Conservation (phyloP, 2,329 filamentous ascomycete species). For the Fusarium duplospermum region DNA sequence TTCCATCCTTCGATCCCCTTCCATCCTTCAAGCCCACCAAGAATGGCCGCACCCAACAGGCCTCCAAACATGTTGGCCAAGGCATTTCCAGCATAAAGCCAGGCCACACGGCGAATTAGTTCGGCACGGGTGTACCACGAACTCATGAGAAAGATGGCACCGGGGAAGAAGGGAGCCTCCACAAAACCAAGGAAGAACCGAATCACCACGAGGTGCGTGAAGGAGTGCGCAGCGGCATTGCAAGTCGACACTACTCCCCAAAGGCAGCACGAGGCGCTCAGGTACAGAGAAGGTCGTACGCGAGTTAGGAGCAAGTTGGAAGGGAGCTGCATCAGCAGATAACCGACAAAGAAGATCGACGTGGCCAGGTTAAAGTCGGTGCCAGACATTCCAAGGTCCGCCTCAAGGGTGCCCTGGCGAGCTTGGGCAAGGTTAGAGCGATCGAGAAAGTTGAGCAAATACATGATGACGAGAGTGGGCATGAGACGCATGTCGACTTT, state of each 20-base stretch:
- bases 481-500: constrained; percentile 65
- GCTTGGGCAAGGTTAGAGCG: constrained; percentile 66
- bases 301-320: constrained; percentile 69
- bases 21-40: constrained; percentile 57
- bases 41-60: constrained; percentile 61
- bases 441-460: constrained; percentile 67
- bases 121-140: constrained; percentile 59
- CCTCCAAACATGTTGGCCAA: constrained; percentile 65
- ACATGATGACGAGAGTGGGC: constrained; percentile 66
- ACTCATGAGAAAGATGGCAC: constrained; percentile 59
- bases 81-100: constrained; percentile 68
- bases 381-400: constrained; percentile 64
- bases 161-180: constrained; percentile 65
- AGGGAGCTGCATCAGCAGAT: constrained; percentile 71
- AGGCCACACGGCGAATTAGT: constrained; percentile 68
- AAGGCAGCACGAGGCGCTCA: constrained; percentile 59
- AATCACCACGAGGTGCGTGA: constrained; percentile 56
- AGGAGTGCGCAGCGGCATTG: constrained; percentile 59
- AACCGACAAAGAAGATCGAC: constrained; percentile 71
- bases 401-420: constrained; percentile 63
- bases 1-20: constrained; percentile 61
- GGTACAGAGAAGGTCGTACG: constrained; percentile 64
- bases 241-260: constrained; percentile 56
- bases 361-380: constrained; percentile 70
- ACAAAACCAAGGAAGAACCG: constrained; percentile 58